Evolutionary conservation across 345 rosid genomes (phyloP).

Genomic region (Ceriops tagal): DNA sequence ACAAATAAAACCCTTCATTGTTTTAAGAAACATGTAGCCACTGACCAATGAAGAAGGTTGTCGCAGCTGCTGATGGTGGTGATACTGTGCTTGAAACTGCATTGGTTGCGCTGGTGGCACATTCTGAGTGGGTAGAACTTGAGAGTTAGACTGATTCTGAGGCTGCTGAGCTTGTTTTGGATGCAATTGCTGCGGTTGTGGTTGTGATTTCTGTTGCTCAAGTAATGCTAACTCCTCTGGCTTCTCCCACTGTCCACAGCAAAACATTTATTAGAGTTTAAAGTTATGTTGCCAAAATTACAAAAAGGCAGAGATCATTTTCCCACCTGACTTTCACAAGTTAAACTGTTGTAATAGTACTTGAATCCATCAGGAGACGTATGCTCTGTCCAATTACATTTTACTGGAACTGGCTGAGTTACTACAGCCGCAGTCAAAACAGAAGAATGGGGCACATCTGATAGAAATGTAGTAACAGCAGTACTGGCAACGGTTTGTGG

Average conservation of each 20-base stretch:
- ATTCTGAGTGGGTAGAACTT: conserved; percentile 45
- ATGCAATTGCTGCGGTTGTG: conserved; percentile 41
- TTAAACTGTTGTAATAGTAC: conserved; percentile 77
- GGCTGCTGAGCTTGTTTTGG: conserved; percentile 54
- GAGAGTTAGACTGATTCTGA: conserved; percentile 48
- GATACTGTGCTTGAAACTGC: conserved; percentile 51
- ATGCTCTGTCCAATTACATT: conserved; percentile 94
- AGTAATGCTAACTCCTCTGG: conserved; percentile 74
- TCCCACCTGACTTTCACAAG: conserved; percentile 88
- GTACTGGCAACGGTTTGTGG: conserved; percentile 40
- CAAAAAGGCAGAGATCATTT: conserved; percentile 10
- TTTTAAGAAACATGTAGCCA: conserved; percentile 5
- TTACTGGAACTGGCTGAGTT: conserved; percentile 38
- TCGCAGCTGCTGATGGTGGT: conserved; percentile 37
- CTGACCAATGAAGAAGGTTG: conserved; percentile 47
- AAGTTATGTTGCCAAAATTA: conserved; percentile 10
- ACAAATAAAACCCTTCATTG: background rate
- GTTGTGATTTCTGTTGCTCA: conserved; percentile 35
- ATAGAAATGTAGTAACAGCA: conserved; percentile 37
- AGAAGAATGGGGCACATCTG: conserved; percentile 45
- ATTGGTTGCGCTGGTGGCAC: conserved; percentile 55
- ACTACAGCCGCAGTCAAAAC: conserved; percentile 33
- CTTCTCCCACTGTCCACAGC: conserved; percentile 70
- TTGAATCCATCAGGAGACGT: conserved; percentile 95
- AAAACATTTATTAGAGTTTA: conserved; percentile 15